Evolutionary conservation across 1,284 basidiomycete genomes (phyloP), one percentile per base, ranked within the genome.

Genomic region (Mycosarcoma maydis): DNA sequence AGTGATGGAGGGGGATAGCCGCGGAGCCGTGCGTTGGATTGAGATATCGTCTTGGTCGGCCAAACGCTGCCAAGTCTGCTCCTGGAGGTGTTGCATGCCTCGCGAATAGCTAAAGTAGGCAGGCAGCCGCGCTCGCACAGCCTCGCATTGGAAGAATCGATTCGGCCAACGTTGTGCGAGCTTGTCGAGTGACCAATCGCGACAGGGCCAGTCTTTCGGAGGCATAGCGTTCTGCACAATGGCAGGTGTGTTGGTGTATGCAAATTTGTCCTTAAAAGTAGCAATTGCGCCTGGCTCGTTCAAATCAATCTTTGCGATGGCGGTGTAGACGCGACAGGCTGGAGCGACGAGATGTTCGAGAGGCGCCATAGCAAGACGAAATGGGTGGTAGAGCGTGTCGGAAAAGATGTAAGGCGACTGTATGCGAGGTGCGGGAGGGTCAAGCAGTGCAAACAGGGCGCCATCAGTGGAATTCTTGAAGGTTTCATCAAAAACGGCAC

Each of bases 131-230:
- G 67, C 56, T 20, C 65, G 69, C 16, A 77, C 52, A 2, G 78
- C 78, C 54, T 80, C 78, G 48, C 76, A 75, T 44, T 76, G 75
- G 50, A 80, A 75, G 34, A 59, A 62, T 24, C 73, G 64, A 14
- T 55, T 42, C 8, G 59, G 46, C 69, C 75, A 80, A 24, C 49
- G 53, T 23, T 66, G 32, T 4, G 51, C 50, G 19, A 77, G 57
- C 39, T 58, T 58, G 42, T 75, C 69, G 22, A 76, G 51, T 13
- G 62, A 66, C 75, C 76, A 79, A 24, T 51, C 47, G n/a, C 66
- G 65, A 32, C 71, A 74, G 1, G 70, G 64, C 73, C 73, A 76
- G 27, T 74, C 67, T 29, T 70, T 64, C 32, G 42, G 24, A 4
- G 60, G 58, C 55, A 67, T 72, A n/a, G 73, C 72, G n/a, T 73